Evolutionary conservation across 768 basidiomycete species (phyloP).

Genomic region (Kwoniella sp.): DNA sequence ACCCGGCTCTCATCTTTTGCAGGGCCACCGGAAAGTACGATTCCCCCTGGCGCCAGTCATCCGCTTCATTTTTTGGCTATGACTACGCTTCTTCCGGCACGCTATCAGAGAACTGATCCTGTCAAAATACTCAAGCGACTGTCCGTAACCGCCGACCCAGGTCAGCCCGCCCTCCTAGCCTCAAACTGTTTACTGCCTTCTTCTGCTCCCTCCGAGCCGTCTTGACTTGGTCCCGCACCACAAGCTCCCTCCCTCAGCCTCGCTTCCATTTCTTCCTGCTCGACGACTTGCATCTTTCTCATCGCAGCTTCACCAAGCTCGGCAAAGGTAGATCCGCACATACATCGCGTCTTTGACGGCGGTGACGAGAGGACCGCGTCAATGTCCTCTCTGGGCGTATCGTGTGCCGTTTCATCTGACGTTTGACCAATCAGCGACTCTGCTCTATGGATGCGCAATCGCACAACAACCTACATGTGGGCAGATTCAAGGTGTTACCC

Average conservation of each 20-base stretch:
- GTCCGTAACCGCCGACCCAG: not conserved
- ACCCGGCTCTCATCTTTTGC: too few species aligned
- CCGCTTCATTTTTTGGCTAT: too few species aligned
- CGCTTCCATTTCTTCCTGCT: conserved; percentile 21
- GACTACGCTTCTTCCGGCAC: too few species aligned
- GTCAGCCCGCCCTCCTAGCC: not conserved
- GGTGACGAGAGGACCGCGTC: conserved; percentile 27
- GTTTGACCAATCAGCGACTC: not conserved
- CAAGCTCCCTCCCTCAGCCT: not conserved
- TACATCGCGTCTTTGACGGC: conserved; percentile 20
- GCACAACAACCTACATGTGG: conserved; percentile 22
- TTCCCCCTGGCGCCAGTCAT: too few species aligned
- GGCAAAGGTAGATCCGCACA: conserved; percentile 35
- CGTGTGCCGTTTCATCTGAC: conserved; percentile 14
- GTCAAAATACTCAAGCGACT: too few species aligned
- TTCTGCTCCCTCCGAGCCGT: not conserved
- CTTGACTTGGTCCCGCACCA: too few species aligned
- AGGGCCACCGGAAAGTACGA: too few species aligned
- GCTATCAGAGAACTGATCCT: too few species aligned
- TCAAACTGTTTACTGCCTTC: not conserved
- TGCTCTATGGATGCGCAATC: not conserved
- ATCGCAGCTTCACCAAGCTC: conserved; percentile 39
- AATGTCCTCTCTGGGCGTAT: conserved; percentile 12
- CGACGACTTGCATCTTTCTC: conserved; percentile 18
- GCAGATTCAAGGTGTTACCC: conserved; percentile 20